phyloP scores from a whole-genome alignment of 1,284 basidiomycete species.

The Filobasidium uniguttulatum region DNA sequence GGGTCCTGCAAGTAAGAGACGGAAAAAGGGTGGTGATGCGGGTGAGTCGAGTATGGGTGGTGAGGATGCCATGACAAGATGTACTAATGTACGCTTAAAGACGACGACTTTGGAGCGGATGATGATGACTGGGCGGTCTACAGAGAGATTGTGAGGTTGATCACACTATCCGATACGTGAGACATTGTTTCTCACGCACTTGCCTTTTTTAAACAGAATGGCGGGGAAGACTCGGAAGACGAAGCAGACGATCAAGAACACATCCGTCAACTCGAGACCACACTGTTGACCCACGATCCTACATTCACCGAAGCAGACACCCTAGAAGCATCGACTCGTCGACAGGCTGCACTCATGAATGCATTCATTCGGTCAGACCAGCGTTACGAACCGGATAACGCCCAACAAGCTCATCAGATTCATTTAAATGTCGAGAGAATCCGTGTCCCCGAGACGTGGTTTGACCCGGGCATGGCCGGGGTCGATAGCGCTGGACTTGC shows the following conservation, averaged over 20 bases:
- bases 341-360: constrained; percentile 67
- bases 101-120: constrained; percentile 84
- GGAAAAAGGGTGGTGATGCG: constrained; percentile 47
- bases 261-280: constrained; percentile 62
- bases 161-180: neutral
- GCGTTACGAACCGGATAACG: constrained; percentile 44
- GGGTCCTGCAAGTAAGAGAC: constrained; percentile 24
- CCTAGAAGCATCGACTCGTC: constrained; percentile 58
- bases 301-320: constrained; percentile 70
- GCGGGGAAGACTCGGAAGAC: constrained; percentile 75
- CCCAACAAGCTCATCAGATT: constrained; percentile 56
- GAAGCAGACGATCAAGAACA: constrained; percentile 80
- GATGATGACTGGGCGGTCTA: constrained; percentile 98
- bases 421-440: constrained; percentile 90
- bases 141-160: constrained; percentile 72
- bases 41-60: constrained; percentile 1
- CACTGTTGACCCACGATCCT: constrained; percentile 70
- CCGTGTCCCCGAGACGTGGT: constrained; percentile 85
- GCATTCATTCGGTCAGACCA: constrained; percentile 52
- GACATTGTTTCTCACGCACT: neutral
- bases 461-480: constrained; percentile 84
- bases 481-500: constrained; percentile 87
- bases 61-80: neutral
- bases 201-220: constrained; percentile 44
- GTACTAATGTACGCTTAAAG: constrained; percentile 35